phyloP scores from a whole-genome alignment of 352 stramenopile species.

The Phytophthora idaei region DNA sequence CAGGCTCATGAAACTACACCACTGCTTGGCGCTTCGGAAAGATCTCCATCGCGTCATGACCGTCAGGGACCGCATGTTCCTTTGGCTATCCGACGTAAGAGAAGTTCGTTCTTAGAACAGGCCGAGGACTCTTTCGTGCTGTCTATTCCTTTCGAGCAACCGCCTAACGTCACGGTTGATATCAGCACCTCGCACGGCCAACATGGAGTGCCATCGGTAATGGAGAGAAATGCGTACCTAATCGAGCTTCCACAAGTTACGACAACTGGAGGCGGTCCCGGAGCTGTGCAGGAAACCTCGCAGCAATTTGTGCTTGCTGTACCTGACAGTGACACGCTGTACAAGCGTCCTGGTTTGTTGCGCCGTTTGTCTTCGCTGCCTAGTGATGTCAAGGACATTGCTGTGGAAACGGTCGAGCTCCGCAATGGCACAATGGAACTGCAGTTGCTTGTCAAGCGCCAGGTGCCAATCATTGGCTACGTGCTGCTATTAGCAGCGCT shows the following conservation, averaged over 20 bases:
- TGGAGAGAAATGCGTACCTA: constrained; percentile 72
- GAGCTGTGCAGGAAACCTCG: constrained; percentile 34
- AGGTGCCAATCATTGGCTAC: constrained; percentile 82
- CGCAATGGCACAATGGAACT: constrained; percentile 69
- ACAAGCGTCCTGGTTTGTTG: constrained; percentile 61
- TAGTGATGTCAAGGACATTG: constrained; percentile 73
- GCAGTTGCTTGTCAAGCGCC: constrained; percentile 75
- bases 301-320: constrained; percentile 84
- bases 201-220: constrained; percentile 33
- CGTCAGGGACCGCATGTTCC: constrained; percentile 17
- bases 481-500: constrained; percentile 71
- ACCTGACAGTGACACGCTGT: constrained; percentile 56
- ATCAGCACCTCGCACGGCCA: constrained; percentile 14
- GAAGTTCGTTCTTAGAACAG: constrained; percentile 78
- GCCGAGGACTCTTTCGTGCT: constrained; percentile 79
- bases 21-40: constrained; percentile 44
- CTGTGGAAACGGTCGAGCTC: constrained; percentile 74
- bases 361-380: constrained; percentile 67
- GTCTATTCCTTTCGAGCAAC: constrained; percentile 75
- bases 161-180: constrained; percentile 25
- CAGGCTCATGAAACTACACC: constrained; percentile 59
- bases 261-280: constrained; percentile 35
- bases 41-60: constrained; percentile 30
- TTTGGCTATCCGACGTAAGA: constrained; percentile 58
- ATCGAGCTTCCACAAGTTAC: constrained; percentile 73